A percentile compares a stretch with the other conserved stretches of the same genome.
These are phyloP conservation scores for Exophiala sideris DNA, from an alignment of 2,329 filamentous ascomycete species.

Conservation along the genomic window DNA sequence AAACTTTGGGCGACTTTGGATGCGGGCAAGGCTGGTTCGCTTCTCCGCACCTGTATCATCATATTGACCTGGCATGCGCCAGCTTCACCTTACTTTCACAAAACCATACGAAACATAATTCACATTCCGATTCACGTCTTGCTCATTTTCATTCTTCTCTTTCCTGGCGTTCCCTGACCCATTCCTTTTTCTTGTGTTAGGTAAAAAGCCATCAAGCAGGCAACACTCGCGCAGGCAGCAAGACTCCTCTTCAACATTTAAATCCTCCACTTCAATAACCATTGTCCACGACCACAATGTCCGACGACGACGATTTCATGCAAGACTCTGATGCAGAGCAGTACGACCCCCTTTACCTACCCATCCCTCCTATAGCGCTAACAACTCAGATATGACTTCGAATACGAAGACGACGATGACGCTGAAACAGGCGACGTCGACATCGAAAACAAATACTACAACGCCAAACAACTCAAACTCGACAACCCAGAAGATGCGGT, in stretches of 20 bases:
- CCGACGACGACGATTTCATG: slow-evolving; percentile 88
- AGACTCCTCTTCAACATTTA: no score
- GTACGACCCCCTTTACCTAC: slow-evolving; percentile 42
- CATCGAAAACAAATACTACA: slow-evolving; percentile 99
- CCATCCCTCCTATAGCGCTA: slow-evolving; percentile 20
- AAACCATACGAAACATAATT: neutral
- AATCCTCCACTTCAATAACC: neutral
- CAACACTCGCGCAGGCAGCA: no score
- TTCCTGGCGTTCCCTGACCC: neutral
- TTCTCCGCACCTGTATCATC: neutral
- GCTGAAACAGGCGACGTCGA: slow-evolving; percentile 85
- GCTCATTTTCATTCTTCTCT: neutral
- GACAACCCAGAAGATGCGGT: slow-evolving; percentile 85
- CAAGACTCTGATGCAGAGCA: slow-evolving; percentile 85
- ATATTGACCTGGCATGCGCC: neutral
- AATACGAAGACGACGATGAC: slow-evolving; percentile 92
- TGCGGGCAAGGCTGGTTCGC: slow-evolving; percentile 2
- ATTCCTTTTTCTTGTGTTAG: no score
- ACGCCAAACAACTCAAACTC: slow-evolving; percentile 92
- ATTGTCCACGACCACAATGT: slow-evolving; percentile 53
- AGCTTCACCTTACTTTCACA: neutral
- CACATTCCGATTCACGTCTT: neutral
- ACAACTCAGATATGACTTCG: slow-evolving; percentile 76
- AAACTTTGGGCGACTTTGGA: neutral
- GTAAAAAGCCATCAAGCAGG: no score